Base-by-base conservation (phyloP, 371 early-diverging fungal genomes). In the Smittium culicis region DNA sequence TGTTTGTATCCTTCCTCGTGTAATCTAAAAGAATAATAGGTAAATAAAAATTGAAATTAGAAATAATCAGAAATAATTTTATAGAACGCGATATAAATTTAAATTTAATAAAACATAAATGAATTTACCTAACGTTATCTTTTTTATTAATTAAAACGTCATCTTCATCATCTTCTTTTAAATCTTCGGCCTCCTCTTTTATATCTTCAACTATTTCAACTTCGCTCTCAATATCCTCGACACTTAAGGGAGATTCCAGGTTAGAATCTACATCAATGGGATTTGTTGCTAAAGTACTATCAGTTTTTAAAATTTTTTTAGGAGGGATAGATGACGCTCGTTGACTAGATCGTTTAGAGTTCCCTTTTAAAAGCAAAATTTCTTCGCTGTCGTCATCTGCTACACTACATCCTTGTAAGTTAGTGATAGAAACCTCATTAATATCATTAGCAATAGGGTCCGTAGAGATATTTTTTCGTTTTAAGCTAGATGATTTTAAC, bases 1-100 rank as follows among this genome's bases (percentile, higher is more conserved):
- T 86, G 81, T 73, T 92, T 93, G 86, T 91, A 94, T 11, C 94
- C 95, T 0, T 81, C 70, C 74, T 94, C 94, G 85, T 91, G 91
- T 27, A 96, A 73, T 56, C 82, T 79, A 56, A 76, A 57, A 16
- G 11, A 11, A 57, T 25, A 57, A 16, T 11, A 45, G 11, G 20
- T 45, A 45, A 45, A 45, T 11, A 45, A 5, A 45, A 45, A 45
- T 11, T 5, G 20, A 45, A 45, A 45, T 45, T 45, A 45, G 20
- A n/a, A n/a, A n/a, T n/a, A n/a, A n/a, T n/a, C n/a, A n/a, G n/a
- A n/a, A n/a, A n/a, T n/a, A n/a, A n/a, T n/a, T n/a, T n/a, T n/a
- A n/a, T n/a, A n/a, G n/a, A n/a, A n/a, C n/a, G n/a, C n/a, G n/a
- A n/a, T n/a, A n/a, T n/a, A n/a, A n/a, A n/a, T n/a, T n/a, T n/a